Base-by-base conservation (phyloP, 768 basidiomycete genomes). In the Hirschioporus abietinus region DNA sequence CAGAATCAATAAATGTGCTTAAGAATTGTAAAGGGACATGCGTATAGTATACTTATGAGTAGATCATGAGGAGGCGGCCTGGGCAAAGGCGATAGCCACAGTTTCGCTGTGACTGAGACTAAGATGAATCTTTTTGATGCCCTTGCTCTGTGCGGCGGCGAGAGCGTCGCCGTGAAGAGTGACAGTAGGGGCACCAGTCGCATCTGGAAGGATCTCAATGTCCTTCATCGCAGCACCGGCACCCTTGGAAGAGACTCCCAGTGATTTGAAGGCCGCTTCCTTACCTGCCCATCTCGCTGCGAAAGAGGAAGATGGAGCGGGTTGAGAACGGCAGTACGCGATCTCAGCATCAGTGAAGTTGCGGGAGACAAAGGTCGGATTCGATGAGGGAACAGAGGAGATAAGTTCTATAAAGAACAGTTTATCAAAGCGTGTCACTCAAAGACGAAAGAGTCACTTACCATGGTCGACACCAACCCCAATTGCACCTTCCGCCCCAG, bases 271-370 rank as follows among this genome's bases (percentile, higher is more conserved):
- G 65, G 91, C 88, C 1, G 96, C 96, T 77, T 99, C 97, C 79
- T 99, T 99, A 64, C 94, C 96, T 30, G 86, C 92, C 96, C 97
- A 99, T 66, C 96, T 91, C 36, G 92, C 96, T 24, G 97, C 96
- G 74, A 97, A 95, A 1, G 96, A 98, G 8, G 97, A 91, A 0
- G 85, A 77, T 20, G 93, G 88, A 62, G 92, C 92, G 1, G 96
- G 89, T 72, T 98, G 95, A n/a, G 84, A 71, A 63, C 80, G 82
- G 78, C 96, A 98, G 82, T 99, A 98, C 12, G 84, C 79, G 70
- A 90, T 85, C 79, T 99, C 97, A 25, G 83, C 87, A 10, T 88
- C 86, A 23, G 96, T 99, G 79, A 97, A 99, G 83, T 99, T 99
- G 69, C 95, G 91, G 65, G 85, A 73, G 65, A 97, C 80, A 79